Percentiles rank a stretch among this genome's conserved stretches.
phyloP scores from a whole-genome alignment of 1,284 basidiomycete genomes.

The Taiwanofungus camphoratus region DNA sequence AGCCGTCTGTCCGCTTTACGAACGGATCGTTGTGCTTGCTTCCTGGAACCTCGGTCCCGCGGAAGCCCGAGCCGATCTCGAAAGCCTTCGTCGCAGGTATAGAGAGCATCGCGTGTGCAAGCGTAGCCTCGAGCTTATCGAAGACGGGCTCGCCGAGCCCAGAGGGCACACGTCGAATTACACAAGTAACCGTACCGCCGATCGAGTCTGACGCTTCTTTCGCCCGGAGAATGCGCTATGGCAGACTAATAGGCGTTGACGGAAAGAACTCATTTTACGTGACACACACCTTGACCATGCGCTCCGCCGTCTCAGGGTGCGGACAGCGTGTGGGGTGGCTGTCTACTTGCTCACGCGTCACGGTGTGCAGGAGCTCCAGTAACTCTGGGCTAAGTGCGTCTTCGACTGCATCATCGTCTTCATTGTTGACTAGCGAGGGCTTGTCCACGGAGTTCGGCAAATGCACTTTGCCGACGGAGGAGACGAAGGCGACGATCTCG shows the following conservation, averaged over 20 bases:
- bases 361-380: conserved; percentile 69
- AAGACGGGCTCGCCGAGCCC: conserved; percentile 98
- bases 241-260: too few species aligned
- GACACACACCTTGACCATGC: conserved; percentile 78
- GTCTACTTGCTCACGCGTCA: conserved; percentile 89
- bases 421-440: conserved; percentile 37
- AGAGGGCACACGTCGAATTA: conserved; percentile 85
- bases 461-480: conserved; percentile 90
- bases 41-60: conserved; percentile 92
- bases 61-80: conserved; percentile 97
- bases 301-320: conserved; percentile 79
- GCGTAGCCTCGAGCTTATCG: conserved; percentile 96
- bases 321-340: conserved; percentile 88
- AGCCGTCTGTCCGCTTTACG: conserved; percentile 60
- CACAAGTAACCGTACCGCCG: conserved; percentile 95
- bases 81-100: conserved; percentile 99
- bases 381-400: conserved; percentile 86
- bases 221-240: conserved; percentile 86
- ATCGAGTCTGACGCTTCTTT: conserved; percentile 92
- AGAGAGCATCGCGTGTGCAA: conserved; percentile 97
- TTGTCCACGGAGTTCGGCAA: conserved; percentile 52
- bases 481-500: conserved; percentile 96
- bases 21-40: conserved; percentile 94
- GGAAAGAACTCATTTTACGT: too few species aligned
- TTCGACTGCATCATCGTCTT: conserved; percentile 66